Conservation (phyloP, 148 eudicot species). For the Rhododendron williamsianum region DNA sequence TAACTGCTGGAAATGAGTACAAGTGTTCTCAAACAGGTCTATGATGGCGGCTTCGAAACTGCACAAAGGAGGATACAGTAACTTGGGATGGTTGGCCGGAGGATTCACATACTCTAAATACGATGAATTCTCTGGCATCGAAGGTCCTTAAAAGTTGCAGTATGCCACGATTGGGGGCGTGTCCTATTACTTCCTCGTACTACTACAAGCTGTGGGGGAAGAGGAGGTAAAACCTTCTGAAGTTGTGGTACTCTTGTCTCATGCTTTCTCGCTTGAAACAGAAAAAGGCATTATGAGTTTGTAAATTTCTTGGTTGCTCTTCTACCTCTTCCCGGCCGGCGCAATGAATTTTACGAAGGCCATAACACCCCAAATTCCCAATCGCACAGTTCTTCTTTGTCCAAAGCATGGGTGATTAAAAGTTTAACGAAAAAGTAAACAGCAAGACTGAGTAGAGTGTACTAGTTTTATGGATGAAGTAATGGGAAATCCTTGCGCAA, state of each 20-base stretch:
- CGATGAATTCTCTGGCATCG: slow-evolving; percentile 52
- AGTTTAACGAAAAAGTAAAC: too few relatives aligned
- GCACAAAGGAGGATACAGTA: too few relatives aligned
- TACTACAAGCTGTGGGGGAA: not conserved
- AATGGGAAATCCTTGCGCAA: too few relatives aligned
- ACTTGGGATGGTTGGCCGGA: slow-evolving; percentile 72
- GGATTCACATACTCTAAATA: slow-evolving; percentile 62
- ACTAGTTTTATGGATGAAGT: too few relatives aligned
- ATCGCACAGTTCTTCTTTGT: too few relatives aligned
- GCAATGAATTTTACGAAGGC: not conserved
- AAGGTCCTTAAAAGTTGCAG: slow-evolving; percentile 82
- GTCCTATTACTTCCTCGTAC: not conserved
- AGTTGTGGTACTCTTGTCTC: too few relatives aligned
- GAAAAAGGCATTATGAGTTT: not conserved
- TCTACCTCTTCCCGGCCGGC: not conserved
- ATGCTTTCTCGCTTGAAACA: not conserved
- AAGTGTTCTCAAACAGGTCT: too few relatives aligned
- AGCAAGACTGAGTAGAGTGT: too few relatives aligned
- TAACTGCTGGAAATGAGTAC: too few relatives aligned
- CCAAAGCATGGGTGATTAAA: too few relatives aligned
- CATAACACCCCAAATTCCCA: not conserved
- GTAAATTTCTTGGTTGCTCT: not conserved
- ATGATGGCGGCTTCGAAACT: too few relatives aligned
- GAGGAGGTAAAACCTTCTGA: not conserved
- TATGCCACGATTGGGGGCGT: slow-evolving; percentile 78